A percentile compares a stretch with the other conserved stretches of the same genome.
Evolutionary conservation across 2,329 filamentous ascomycete species (phyloP).

Genomic region (Clarireedia hainanense): DNA sequence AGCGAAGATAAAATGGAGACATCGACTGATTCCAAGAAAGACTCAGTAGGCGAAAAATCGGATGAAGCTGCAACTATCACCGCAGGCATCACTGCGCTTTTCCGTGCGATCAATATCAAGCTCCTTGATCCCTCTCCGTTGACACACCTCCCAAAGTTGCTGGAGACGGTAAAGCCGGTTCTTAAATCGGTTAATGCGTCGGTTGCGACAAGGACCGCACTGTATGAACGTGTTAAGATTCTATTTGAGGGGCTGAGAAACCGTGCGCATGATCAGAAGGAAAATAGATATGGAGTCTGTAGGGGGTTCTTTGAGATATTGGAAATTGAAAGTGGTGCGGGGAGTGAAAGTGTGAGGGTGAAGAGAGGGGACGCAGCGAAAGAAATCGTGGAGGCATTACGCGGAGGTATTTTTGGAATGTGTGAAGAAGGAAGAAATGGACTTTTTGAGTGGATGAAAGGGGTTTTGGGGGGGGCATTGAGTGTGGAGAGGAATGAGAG

Average conservation of each 20-base stretch:
- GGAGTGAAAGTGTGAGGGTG: slow-evolving; percentile 25
- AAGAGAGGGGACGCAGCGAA: slow-evolving; percentile 29
- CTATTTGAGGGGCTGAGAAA: slow-evolving; percentile 26
- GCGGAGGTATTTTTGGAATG: slow-evolving; percentile 24
- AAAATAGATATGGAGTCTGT: slow-evolving; percentile 18
- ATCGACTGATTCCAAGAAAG: slow-evolving; percentile 9
- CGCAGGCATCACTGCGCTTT: slow-evolving; percentile 26
- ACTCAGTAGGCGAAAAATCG: slow-evolving; percentile 21
- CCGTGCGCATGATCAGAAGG: slow-evolving; percentile 14
- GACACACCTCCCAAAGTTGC: slow-evolving; percentile 21
- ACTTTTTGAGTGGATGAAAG: slow-evolving; percentile 18
- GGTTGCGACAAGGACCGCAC: slow-evolving; percentile 21
- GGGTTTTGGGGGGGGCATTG: slow-evolving; percentile 15
- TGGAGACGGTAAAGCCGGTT: slow-evolving; percentile 20
- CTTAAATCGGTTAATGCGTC: slow-evolving; percentile 23
- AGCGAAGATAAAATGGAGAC: slow-evolving; percentile 59
- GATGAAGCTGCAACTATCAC: slow-evolving; percentile 25
- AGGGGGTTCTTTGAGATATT: slow-evolving; percentile 22
- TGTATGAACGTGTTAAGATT: slow-evolving; percentile 27
- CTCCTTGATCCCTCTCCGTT: slow-evolving; percentile 18
- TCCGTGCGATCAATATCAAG: slow-evolving; percentile 26
- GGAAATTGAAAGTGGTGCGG: slow-evolving; percentile 25
- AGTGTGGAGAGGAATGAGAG: slow-evolving; percentile 24
- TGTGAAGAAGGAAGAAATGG: slow-evolving; percentile 18
- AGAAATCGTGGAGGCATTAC: slow-evolving; percentile 22